Base-by-base conservation (phyloP, 257 asterid genomes). In the Primulina eburnea region DNA sequence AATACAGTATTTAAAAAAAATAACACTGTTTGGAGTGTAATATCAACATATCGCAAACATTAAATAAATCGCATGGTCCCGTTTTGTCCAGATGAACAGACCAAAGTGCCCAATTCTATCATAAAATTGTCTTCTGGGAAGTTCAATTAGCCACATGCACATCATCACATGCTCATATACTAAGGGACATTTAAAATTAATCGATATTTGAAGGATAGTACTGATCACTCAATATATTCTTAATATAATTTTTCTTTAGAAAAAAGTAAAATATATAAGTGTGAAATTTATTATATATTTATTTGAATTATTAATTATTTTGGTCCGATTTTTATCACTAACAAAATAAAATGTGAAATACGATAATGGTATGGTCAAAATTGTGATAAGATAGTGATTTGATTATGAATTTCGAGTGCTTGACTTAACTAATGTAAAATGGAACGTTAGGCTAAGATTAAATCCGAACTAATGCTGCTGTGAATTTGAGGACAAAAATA, bases 401-500 rank as follows among this genome's bases (percentile, higher is more conserved):
- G 20, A 50, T 14, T 50, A 16, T 16, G 56, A 50, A 14, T 50
- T 47, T 50, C 16, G 56, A 50, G 20, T 50, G 56, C 20, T 16
- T 14, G 53, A 43, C 53, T 2, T 11, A 43, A 11, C 53, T 16
- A 2, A 16, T 50, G 20, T 50, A 14, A 50, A 50, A 50, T 5
- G 20, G 56, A 50, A 50, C 8, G 20, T 50, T 50, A 16, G 56
- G 56, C 10, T 53, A 2, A 20, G 50, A 32, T 62, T 69, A 14
- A 3, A 9, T 43, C 17, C 2, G 53, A 50, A 50, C 16, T 50
- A 14, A 50, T 50, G 56, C 8, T 16, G 56, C 20, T 14, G 56
- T 50, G 0, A 16, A 7, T 55, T 64, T 7, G 20, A 37, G 32
- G 76, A 74, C 74, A 57, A 75, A 26, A 24, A 61, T 0, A 24